Evolutionary conservation across 371 early-diverging fungal genomes (phyloP), one percentile per base, ranked within the genome.

Genomic region (Mycotypha africana): DNA sequence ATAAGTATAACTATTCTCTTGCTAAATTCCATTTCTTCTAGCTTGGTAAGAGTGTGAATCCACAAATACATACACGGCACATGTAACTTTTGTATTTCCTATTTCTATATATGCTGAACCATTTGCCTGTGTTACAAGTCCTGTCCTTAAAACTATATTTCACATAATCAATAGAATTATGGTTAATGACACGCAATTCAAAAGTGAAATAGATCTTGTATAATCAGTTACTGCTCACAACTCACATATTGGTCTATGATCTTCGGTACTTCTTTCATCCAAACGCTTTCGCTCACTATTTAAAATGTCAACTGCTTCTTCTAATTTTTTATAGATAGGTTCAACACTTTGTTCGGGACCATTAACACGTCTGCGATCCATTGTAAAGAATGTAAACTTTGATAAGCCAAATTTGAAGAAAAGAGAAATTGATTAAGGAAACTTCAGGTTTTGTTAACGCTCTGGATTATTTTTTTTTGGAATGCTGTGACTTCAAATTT

Each of bases 81-180:
- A 93, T 20, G 87, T 84, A 24, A 93, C 69, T 56, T 94, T 93
- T 51, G 91, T 81, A 23, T 85, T 82, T 33, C 86, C 91, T 32
- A 85, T 57, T 67, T 96, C 97, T 47, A 89, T 78, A 49, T 88
- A 94, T 12, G 95, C 92, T 6, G 93, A 92, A 8, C 97, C 97
- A 35, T 84, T 91, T 15, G 97, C 92, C 37, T 89, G 87, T 16
- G 67, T 74, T 12, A 93, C 79, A 25, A 88, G 65, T n/a, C 92
- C 93, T 12, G 93, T 85, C 55, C 82, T 84, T 43, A 93, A 64
- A 57, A 81, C 91, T 83, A 57, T 42, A 39, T 0, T n/a, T 28
- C 11, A 8, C 11, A 28, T 8, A 8, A 14, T 37, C 16, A 34
- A 37, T n/a, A 38, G 5, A 42, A 4, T 12, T 4, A 14, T 31